These are phyloP conservation scores for Houttuynia cordata DNA, from an alignment of 164 flowering plant genomes.

Conservation along the genomic window DNA sequence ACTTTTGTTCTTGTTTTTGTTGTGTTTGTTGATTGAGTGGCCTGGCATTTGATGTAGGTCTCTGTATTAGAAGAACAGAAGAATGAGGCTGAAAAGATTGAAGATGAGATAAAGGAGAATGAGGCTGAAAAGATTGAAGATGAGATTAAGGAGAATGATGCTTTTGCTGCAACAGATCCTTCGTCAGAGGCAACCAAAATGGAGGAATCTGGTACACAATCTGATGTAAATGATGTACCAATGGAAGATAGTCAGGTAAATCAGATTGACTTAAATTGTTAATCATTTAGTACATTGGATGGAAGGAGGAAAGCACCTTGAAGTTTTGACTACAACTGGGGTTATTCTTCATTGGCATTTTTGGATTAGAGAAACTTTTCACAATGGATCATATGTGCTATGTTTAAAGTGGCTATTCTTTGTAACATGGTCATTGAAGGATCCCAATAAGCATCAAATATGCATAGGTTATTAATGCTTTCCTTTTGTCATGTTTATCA, in stretches of 20 bases:
- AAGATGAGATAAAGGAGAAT: conserved; percentile 41
- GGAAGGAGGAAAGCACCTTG: background rate
- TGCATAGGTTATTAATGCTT: too few relatives aligned
- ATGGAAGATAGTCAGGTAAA: conserved; percentile 64
- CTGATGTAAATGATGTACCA: conserved; percentile 72
- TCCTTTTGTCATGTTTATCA: too few relatives aligned
- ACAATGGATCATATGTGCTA: too few relatives aligned
- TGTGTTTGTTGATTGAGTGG: background rate
- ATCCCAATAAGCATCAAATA: too few relatives aligned
- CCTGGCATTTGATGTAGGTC: conserved; percentile 30
- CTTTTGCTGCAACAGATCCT: conserved; percentile 2
- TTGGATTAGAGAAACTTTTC: too few relatives aligned
- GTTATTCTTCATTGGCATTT: too few relatives aligned
- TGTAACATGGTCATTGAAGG: too few relatives aligned
- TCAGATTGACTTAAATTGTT: background rate
- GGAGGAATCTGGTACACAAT: conserved; percentile 43
- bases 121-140: conserved; percentile 44
- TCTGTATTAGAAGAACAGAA: conserved; percentile 66
- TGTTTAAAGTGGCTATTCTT: too few relatives aligned
- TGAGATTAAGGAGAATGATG: conserved; percentile 34
- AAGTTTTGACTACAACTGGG: background rate
- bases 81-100: conserved; percentile 41
- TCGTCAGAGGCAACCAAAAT: conserved; percentile 23
- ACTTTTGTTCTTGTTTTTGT: too few relatives aligned
- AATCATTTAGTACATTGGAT: background rate